These are phyloP conservation scores for Leccinellum luteum DNA, from an alignment of 768 basidiomycete genomes.

Conservation along the genomic window DNA sequence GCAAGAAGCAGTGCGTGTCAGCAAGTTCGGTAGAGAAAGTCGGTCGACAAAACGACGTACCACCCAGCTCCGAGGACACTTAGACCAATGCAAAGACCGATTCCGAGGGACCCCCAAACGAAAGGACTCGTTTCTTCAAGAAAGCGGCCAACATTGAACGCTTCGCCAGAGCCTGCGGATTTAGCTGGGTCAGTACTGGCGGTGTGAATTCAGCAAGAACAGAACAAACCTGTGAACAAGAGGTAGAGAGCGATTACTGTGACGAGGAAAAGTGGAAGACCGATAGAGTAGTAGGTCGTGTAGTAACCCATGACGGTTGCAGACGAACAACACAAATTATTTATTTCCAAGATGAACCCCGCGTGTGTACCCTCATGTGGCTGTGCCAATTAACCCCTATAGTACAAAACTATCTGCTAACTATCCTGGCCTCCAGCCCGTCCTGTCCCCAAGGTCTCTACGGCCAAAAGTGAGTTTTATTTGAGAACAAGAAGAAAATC, in stretches of 20 bases:
- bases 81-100: constrained; percentile 89
- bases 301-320: constrained; percentile 27
- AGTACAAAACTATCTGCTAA: no score
- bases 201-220: not conserved
- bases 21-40: not conserved
- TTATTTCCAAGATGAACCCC: not conserved
- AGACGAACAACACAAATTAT: not conserved
- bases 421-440: constrained; percentile 11
- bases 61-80: constrained; percentile 95
- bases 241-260: constrained; percentile 78
- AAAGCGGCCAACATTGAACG: constrained; percentile 93
- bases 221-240: constrained; percentile 75
- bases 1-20: constrained; percentile 1
- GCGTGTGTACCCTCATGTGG: constrained; percentile 10
- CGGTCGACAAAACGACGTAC: constrained; percentile 47
- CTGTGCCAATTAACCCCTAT: constrained; percentile 15
- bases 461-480: not conserved
- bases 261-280: constrained; percentile 63
- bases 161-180: constrained; percentile 72
- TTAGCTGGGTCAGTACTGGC: constrained; percentile 1
- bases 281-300: constrained; percentile 58
- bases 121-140: constrained; percentile 93
- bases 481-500: not conserved
- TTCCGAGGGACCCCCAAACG: constrained; percentile 87
- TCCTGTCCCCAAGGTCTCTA: constrained; percentile 21